Evolutionary conservation across 148 eudicot genomes (phyloP).

Genomic region (Rhododendron ferrugineum): DNA sequence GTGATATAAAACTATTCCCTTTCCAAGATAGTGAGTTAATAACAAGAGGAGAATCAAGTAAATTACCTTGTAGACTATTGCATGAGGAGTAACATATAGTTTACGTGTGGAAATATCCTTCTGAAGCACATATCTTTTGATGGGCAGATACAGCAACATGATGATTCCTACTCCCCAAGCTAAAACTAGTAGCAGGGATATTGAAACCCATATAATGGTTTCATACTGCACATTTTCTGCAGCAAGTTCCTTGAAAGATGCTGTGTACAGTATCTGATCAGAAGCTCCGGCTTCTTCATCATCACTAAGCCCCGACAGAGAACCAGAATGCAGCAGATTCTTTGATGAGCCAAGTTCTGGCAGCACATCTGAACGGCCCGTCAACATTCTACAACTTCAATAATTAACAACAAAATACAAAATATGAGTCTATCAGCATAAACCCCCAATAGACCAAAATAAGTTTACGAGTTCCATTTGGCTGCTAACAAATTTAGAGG

Average conservation of each 20-base stretch:
- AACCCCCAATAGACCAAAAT: not conserved
- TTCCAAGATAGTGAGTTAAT: not conserved
- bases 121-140: slow-evolving; percentile 62
- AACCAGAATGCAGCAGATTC: slow-evolving; percentile 50
- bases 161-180: slow-evolving; percentile 88
- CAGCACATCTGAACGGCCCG: slow-evolving; percentile 50
- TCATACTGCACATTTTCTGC: slow-evolving; percentile 52
- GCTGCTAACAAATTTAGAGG: not conserved
- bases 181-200: slow-evolving; percentile 72
- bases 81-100: slow-evolving; percentile 65
- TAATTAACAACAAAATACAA: not conserved
- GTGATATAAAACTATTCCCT: not conserved
- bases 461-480: not conserved
- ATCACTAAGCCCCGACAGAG: slow-evolving; percentile 35
- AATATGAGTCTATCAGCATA: not conserved
- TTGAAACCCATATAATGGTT: slow-evolving; percentile 73
- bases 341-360: slow-evolving; percentile 39
- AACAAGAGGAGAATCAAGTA: not conserved
- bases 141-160: slow-evolving; percentile 73
- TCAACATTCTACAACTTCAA: slow-evolving; percentile 45
- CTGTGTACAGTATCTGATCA: slow-evolving; percentile 51
- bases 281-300: slow-evolving; percentile 47
- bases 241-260: slow-evolving; percentile 82
- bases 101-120: slow-evolving; percentile 73
- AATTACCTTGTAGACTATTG: slow-evolving; percentile 70